A percentile compares a stretch with the other conserved stretches of the same genome.
phyloP scores from a whole-genome alignment of 1,284 basidiomycete species.

The Heterobasidion occidentale region DNA sequence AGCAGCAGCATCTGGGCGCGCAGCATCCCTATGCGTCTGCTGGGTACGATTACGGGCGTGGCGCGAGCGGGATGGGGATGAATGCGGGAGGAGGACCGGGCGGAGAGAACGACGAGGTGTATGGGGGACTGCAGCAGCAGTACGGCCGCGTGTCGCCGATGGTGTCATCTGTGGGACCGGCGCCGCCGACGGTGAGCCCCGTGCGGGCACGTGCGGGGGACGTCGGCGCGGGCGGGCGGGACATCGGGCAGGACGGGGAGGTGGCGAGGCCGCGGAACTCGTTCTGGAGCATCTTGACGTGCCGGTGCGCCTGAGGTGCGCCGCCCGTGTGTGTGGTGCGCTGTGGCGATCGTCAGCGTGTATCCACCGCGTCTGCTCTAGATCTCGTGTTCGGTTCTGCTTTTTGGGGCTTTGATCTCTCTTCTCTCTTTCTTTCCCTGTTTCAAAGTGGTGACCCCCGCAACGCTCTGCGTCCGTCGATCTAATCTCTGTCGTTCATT shows the following conservation, averaged over 20 bases:
- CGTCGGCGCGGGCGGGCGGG: constrained; percentile 52
- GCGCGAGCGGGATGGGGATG: constrained; percentile 17
- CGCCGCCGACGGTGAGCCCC: constrained; percentile 62
- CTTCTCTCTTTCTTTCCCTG: too few species aligned
- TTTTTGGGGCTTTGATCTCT: neutral
- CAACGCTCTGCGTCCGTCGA: too few species aligned
- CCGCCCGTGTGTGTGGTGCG: neutral
- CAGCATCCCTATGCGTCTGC: constrained; percentile 65
- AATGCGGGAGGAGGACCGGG: too few species aligned
- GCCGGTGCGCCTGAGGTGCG: constrained; percentile 52
- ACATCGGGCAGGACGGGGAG: constrained; percentile 47
- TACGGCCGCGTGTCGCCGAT: constrained; percentile 72
- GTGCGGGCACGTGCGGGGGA: constrained; percentile 63
- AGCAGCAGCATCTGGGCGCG: constrained; percentile 22
- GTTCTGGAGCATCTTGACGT: constrained; percentile 65
- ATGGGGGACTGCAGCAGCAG: constrained; percentile 33
- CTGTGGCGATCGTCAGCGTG: too few species aligned
- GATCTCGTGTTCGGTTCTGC: too few species aligned
- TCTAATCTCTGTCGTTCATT: too few species aligned
- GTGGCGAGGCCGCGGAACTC: constrained; percentile 41
- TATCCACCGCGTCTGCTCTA: constrained; percentile 5
- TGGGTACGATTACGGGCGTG: constrained; percentile 44
- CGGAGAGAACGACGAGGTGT: constrained; percentile 30
- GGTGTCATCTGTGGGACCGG: constrained; percentile 48
- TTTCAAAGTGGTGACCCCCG: too few species aligned